phyloP scores from a whole-genome alignment of 768 basidiomycete species.

The Trametes cubensis region DNA sequence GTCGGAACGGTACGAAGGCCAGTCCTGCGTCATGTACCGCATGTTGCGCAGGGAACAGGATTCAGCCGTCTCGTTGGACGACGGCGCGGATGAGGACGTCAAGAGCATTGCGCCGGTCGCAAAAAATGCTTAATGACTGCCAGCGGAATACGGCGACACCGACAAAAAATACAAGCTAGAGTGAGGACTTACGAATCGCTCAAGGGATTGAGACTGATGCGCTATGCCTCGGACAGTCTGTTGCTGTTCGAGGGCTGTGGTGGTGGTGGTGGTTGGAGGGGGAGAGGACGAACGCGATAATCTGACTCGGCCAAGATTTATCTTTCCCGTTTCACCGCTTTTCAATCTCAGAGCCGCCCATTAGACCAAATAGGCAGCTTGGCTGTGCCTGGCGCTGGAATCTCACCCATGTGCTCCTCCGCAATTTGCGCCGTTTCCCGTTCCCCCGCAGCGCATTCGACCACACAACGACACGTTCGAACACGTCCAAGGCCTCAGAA shows the following conservation, averaged over 20 bases:
- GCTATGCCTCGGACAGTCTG: constrained; percentile 24
- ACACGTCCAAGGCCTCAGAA: constrained; percentile 4
- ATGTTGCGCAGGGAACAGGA: constrained; percentile 21
- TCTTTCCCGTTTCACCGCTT: constrained; percentile 27
- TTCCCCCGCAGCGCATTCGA: constrained; percentile 7
- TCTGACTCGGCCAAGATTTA: constrained; percentile 33
- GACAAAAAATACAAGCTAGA: constrained; percentile 13
- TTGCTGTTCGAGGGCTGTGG: constrained; percentile 24
- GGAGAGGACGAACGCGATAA: constrained; percentile 22
- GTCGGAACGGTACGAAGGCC: constrained; percentile 18
- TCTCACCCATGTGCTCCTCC: constrained; percentile 18
- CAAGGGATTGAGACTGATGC: constrained; percentile 20
- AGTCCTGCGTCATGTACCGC: constrained; percentile 24
- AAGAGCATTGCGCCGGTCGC: constrained; percentile 18
- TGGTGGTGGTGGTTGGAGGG: constrained; percentile 26
- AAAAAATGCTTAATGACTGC: constrained; percentile 25
- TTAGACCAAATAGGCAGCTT: constrained; percentile 11
- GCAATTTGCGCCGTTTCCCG: not conserved
- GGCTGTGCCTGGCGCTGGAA: constrained; percentile 22
- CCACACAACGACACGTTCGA: constrained; percentile 10
- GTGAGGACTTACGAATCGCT: constrained; percentile 19
- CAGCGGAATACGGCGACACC: constrained; percentile 26
- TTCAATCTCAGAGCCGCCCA: constrained; percentile 37
- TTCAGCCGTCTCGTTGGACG: constrained; percentile 21
- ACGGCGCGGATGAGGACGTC: constrained; percentile 9